Base-by-base conservation (phyloP, 176 grass and related monocot species). In the Poa pratensis region DNA sequence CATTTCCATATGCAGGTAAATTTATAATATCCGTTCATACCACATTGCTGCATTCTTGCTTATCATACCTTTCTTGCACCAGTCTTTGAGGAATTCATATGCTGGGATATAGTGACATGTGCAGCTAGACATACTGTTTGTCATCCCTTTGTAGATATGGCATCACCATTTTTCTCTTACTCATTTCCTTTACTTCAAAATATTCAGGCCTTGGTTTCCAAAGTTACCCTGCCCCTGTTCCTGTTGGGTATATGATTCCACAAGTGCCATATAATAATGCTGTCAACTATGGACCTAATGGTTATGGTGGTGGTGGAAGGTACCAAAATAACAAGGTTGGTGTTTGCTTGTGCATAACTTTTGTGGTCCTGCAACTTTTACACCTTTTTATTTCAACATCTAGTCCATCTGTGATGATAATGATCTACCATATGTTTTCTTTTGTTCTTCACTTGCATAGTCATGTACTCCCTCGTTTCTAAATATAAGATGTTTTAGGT, bases 1-100 rank as follows among this genome's bases (percentile, higher is more conserved):
- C 96, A 69, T 98, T 87, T 89, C 87, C 93, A 85, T 98, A 98
- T 92, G 90, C 93, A 84, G 96, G 91, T 95, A 87, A 67, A 40
- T 90, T 45, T 45, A 11, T 11, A 70, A 12, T 43, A 43, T 52
- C 27, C 72, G 1, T 57, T 63, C 9, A 65, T 51, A 73, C 4
- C 32, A 75, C 58, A 70, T 75, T 76, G 40, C n/a, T 76, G 13
- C 5, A 11, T 58, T n/a, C 6, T 48, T 76, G 17, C 42, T 79
- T 78, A 18, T 54, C 62, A 23, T 79, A 16, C 19, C 11, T 46
- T 79, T 51, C 53, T 78, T 78, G 17, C 12, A 53, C 46, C 50
- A 39, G 48, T 57, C 34, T 76, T 49, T 30, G 7, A 69, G 13
- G 7, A 71, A 43, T 42, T 14, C 32, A 48, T 43, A 78, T 81